Conservation (phyloP, 1,284 basidiomycete species). For the Inonotus obliquus region DNA sequence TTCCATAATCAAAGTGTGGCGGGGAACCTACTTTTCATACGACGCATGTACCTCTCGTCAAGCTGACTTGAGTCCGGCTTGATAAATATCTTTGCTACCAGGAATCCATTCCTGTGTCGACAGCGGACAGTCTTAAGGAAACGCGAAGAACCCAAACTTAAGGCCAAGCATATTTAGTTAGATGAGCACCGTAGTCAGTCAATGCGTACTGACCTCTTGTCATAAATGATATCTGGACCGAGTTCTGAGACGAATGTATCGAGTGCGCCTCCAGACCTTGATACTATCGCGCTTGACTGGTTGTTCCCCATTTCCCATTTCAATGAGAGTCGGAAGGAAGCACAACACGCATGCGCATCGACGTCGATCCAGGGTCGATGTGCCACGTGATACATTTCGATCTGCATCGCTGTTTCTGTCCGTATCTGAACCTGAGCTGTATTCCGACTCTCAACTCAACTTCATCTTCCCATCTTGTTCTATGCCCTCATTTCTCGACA, state of each 20-base stretch:
- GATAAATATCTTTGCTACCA: conserved; percentile 79
- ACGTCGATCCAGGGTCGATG: not conserved
- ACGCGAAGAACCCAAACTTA: conserved; percentile 83
- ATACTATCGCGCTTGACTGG: conserved; percentile 59
- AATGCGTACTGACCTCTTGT: conserved; percentile 66
- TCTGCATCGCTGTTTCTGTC: not conserved
- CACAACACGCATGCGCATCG: not conserved
- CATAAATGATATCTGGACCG: conserved; percentile 81
- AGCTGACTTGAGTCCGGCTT: conserved; percentile 75
- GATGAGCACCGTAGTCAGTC: not conserved
- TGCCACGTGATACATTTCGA: not conserved
- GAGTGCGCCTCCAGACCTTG: conserved; percentile 70
- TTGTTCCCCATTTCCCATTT: conserved; percentile 57
- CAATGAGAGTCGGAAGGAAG: not conserved
- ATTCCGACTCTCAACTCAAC: not conserved
- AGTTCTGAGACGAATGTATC: conserved; percentile 89
- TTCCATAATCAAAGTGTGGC: not conserved
- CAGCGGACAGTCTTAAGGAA: conserved; percentile 92
- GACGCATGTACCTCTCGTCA: conserved; percentile 59
- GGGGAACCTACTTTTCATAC: conserved; percentile 51
- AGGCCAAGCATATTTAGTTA: conserved; percentile 3
- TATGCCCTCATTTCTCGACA: conserved; percentile 5
- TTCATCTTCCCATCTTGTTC: not conserved
- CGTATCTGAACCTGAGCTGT: not conserved
- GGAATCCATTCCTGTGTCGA: conserved; percentile 62